Conservation (phyloP, 2,329 filamentous ascomycete species). For the Xylaria sp. region DNA sequence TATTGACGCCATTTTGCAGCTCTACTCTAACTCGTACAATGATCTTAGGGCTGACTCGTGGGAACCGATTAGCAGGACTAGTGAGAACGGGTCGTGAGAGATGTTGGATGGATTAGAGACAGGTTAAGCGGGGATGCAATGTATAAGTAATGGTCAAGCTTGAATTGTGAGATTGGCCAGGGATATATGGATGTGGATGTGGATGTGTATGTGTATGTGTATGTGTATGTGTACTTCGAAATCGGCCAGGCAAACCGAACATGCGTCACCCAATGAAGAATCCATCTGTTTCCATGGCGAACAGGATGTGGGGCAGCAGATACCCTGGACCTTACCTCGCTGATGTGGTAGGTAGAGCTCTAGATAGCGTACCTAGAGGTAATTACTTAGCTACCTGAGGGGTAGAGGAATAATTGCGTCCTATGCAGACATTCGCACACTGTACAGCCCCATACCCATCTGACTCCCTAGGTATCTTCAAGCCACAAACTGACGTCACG, state of each 20-base stretch:
- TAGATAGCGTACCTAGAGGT: no score
- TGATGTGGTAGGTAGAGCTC: no score
- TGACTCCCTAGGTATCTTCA: background rate
- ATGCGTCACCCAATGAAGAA: constrained; percentile 34
- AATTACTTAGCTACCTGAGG: no score
- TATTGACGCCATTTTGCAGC: constrained; percentile 39
- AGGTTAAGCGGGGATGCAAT: background rate
- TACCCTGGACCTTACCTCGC: background rate
- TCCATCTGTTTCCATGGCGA: constrained; percentile 31
- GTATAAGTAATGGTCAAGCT: background rate
- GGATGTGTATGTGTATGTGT: no score
- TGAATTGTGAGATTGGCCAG: no score
- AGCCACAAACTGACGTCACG: constrained; percentile 32
- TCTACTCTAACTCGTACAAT: background rate
- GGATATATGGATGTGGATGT: no score
- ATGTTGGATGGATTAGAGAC: background rate
- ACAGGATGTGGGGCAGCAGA: background rate
- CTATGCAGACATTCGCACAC: no score
- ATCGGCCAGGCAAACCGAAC: constrained; percentile 19
- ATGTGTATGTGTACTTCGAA: background rate
- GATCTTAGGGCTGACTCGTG: background rate
- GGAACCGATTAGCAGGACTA: background rate
- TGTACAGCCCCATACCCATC: no score
- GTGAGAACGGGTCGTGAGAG: background rate
- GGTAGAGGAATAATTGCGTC: no score